Base-by-base conservation (phyloP, 179 eudicot species). In the Corrigiola litoralis region DNA sequence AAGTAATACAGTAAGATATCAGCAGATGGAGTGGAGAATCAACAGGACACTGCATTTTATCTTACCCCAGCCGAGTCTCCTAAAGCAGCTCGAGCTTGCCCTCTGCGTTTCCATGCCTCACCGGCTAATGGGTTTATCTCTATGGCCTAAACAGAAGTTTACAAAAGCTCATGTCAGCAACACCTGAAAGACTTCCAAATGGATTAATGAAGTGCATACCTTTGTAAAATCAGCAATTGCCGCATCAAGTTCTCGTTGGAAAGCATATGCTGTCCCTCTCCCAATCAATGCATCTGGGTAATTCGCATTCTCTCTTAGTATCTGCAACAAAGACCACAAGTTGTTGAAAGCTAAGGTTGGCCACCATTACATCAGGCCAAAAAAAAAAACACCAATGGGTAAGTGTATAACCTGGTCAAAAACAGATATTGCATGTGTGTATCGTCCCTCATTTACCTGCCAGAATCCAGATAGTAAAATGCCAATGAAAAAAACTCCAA, bases 51-150 rank as follows among this genome's bases (percentile, higher is more conserved):
- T 11, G 20, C 17, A 23, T 31, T 46, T 14, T 52, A 56, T 66
- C 82, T 73, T 72, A 92, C 99, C 87, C 84, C 82, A 50, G 65
- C 76, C 74, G 88, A 90, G 75, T 94, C 89, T 58, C 99, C 99
- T 68, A 90, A 75, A 36, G 99, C 99, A 77, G 99, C 99, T 42
- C 89, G 87, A 66, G 99, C 99, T 75, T 94, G 99, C 47, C 99
- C 99, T 71, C 99, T 78, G 17, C 99, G 87, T 69, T 94, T 94
- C 98, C 99, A 94, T 57, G 99, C 99, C 84, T 94, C 99, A 37
- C 95, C 94, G 32, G 99, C 99, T 64, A 80, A 81, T 66, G 95
- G 95, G 58, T 94, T 86, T 67, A 79, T 70, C 63, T 83, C 79
- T 63, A 94, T 78, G 69, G 99, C 99, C 99, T 92, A 71, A 59